Percentiles rank a stretch among this genome's conserved stretches.
Evolutionary conservation across 1,284 basidiomycete genomes (phyloP).

Genomic region (Austroboletus novae-zelandiae): DNA sequence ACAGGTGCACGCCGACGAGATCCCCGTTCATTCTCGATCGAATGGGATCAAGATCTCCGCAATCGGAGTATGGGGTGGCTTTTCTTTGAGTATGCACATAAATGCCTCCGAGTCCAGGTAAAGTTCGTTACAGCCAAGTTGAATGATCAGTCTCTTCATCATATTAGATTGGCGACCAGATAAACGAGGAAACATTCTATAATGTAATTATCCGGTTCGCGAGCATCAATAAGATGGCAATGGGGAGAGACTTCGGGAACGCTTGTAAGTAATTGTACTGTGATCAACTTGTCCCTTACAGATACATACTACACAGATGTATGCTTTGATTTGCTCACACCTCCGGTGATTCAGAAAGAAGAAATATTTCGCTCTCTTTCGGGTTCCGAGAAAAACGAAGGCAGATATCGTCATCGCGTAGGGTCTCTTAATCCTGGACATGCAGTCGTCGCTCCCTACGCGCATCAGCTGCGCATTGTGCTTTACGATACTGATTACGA

Average conservation of each 20-base stretch:
- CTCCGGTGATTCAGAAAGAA: slow-evolving; percentile 59
- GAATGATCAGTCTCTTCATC: not conserved
- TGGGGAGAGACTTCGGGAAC: slow-evolving; percentile 51
- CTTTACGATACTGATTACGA: slow-evolving; percentile 39
- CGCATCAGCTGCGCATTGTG: slow-evolving; percentile 61
- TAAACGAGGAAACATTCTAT: slow-evolving; percentile 47
- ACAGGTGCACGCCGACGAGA: slow-evolving; percentile 31
- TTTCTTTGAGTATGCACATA: slow-evolving; percentile 63
- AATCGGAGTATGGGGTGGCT: slow-evolving; percentile 49
- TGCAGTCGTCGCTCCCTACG: slow-evolving; percentile 55
- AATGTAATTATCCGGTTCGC: slow-evolving; percentile 54
- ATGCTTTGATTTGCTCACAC: slow-evolving; percentile 62
- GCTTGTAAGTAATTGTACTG: slow-evolving; percentile 33
- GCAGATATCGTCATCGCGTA: slow-evolving; percentile 49
- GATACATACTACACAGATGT: slow-evolving; percentile 41
- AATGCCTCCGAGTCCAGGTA: slow-evolving; percentile 58
- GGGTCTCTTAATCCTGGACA: slow-evolving; percentile 55
- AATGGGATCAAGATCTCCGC: slow-evolving; percentile 52
- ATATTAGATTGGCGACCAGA: slow-evolving; percentile 52
- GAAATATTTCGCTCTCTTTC: slow-evolving; percentile 52
- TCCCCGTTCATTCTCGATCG: slow-evolving; percentile 59
- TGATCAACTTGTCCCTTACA: slow-evolving; percentile 7
- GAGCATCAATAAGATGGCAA: slow-evolving; percentile 57
- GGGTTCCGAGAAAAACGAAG: slow-evolving; percentile 37
- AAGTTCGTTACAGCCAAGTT: slow-evolving; percentile 11